A percentile compares a stretch with the other conserved stretches of the same genome.
Evolutionary conservation across 768 basidiomycete species (phyloP).

Genomic region (Strobilomyces dryophilus): DNA sequence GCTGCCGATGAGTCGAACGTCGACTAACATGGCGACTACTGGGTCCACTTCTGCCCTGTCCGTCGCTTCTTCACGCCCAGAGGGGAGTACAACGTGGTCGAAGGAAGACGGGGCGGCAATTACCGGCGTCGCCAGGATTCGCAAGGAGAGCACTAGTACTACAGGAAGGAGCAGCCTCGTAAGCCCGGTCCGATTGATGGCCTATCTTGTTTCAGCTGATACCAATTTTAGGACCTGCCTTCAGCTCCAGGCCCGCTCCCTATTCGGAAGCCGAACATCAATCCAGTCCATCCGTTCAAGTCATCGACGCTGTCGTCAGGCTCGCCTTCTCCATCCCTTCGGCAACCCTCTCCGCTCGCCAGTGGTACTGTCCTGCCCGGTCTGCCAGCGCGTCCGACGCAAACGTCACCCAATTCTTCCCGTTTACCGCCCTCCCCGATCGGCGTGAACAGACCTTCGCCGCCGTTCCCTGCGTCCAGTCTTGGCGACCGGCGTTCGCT

Average conservation of each 20-base stretch:
- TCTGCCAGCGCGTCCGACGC: slow-evolving; percentile 34
- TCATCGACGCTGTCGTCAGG: slow-evolving; percentile 47
- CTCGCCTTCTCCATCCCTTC: slow-evolving; percentile 45
- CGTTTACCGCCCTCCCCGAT: slow-evolving; percentile 40
- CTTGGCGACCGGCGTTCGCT: slow-evolving; percentile 40
- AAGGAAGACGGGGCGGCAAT: slow-evolving; percentile 34
- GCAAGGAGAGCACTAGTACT: slow-evolving; percentile 49
- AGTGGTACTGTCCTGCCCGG: slow-evolving; percentile 28
- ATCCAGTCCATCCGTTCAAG: slow-evolving; percentile 45
- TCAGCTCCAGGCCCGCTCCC: slow-evolving; percentile 39
- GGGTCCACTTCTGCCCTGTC: slow-evolving; percentile 39
- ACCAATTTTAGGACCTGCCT: slow-evolving; percentile 32
- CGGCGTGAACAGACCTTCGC: slow-evolving; percentile 32
- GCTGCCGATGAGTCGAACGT: slow-evolving; percentile 33
- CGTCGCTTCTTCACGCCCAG: slow-evolving; percentile 38
- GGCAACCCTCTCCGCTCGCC: slow-evolving; percentile 43
- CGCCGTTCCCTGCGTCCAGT: slow-evolving; percentile 41
- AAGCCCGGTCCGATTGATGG: neutral
- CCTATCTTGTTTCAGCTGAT: slow-evolving; percentile 4
- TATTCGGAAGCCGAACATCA: slow-evolving; percentile 42
- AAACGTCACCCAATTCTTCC: slow-evolving; percentile 39
- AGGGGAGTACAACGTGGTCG: slow-evolving; percentile 33
- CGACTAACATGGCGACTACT: slow-evolving; percentile 28
- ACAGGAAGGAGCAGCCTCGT: slow-evolving; percentile 31
- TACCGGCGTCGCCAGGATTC: slow-evolving; percentile 39